These are phyloP conservation scores for Fusarium dlaminii DNA, from an alignment of 2,329 filamentous ascomycete genomes.

Conservation along the genomic window DNA sequence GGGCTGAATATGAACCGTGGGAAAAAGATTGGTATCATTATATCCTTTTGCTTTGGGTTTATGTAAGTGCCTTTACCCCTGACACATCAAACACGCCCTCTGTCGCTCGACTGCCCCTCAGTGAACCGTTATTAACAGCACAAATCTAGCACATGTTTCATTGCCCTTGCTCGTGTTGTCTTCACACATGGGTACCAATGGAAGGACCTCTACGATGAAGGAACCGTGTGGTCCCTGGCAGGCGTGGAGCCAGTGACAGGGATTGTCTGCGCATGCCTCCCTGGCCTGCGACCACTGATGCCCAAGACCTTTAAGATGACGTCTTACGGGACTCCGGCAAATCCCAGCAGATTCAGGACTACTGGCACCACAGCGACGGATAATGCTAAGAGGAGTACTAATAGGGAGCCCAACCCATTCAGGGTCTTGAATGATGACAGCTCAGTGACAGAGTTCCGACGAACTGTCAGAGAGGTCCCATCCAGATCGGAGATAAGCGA, in stretches of 20 bases:
- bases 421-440: constrained; percentile 1
- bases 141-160: neutral
- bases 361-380: neutral
- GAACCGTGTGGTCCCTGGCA: neutral
- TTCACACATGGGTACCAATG: constrained; percentile 9
- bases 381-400: neutral
- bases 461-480: neutral
- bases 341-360: constrained; percentile 7
- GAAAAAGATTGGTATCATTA: constrained; percentile 3
- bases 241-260: constrained; percentile 10
- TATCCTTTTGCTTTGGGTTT: constrained; percentile 7
- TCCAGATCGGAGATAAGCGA: constrained; percentile 4
- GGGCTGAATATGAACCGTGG: constrained; percentile 1
- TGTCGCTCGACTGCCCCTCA: neutral
- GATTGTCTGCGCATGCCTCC: neutral
- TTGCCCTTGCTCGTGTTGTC: neutral
- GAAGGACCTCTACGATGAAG: constrained; percentile 8
- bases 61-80: neutral
- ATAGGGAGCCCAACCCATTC: constrained; percentile 1
- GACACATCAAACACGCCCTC: too few species aligned
- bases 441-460: constrained; percentile 3
- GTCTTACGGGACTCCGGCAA: neutral
- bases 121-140: neutral
- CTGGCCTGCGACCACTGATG: neutral
- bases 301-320: constrained; percentile 18